A percentile compares a stretch with the other conserved stretches of the same genome.
Evolutionary conservation across 1,139 yeast genomes (phyloP).

Genomic region (Wickerhamiella infanticola): DNA sequence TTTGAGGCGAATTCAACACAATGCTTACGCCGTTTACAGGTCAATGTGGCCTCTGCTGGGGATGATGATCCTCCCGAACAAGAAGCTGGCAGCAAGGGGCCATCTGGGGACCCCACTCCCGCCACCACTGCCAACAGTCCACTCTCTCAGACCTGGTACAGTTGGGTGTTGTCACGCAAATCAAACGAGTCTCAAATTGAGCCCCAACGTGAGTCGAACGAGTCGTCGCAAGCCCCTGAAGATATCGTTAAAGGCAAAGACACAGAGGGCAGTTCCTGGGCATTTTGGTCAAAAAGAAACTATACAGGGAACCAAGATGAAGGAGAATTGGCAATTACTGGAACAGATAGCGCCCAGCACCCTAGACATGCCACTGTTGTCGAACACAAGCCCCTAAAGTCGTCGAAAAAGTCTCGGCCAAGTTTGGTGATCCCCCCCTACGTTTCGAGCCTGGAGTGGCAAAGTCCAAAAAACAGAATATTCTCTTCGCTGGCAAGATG

Average conservation of each 20-base stretch:
- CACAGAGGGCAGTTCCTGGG: slow-evolving; percentile 18
- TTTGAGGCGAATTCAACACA: not conserved
- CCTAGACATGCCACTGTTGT: slow-evolving; percentile 18
- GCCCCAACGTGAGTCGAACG: no score
- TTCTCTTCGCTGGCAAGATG: slow-evolving; percentile 2
- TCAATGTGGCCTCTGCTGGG: not conserved
- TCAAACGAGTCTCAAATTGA: no score
- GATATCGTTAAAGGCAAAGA: not conserved
- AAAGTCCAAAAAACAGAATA: slow-evolving; percentile 2
- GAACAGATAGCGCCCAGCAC: slow-evolving; percentile 24
- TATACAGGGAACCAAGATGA: slow-evolving; percentile 6
- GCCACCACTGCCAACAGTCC: no score
- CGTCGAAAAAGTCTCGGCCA: slow-evolving; percentile 12
- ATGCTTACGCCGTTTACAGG: not conserved
- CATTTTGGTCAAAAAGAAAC: slow-evolving; percentile 19
- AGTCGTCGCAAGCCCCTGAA: not conserved
- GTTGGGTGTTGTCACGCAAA: no score
- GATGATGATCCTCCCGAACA: not conserved
- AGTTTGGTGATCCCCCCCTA: slow-evolving; percentile 21
- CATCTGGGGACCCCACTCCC: no score
- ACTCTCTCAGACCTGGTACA: no score
- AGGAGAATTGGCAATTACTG: slow-evolving; percentile 27
- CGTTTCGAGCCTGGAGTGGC: slow-evolving; percentile 15
- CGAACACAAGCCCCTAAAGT: not conserved
- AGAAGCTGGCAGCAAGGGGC: no score